Percentiles rank a stretch among this genome's conserved stretches.
These are phyloP conservation scores for Wickerhamomyces queroliae DNA, from an alignment of 805 yeast genomes.

Conservation along the genomic window DNA sequence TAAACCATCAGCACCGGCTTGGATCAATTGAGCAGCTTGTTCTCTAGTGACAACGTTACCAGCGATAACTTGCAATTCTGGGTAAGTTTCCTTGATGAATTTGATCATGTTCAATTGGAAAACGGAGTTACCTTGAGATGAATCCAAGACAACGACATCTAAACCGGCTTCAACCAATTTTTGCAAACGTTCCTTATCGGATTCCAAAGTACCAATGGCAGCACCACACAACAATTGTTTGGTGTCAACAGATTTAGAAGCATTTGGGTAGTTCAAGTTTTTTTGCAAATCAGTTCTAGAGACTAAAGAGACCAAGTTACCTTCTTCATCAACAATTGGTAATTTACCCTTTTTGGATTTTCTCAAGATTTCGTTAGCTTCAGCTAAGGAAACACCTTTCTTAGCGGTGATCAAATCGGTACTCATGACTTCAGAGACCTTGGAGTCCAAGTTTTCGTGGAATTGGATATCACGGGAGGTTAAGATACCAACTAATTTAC, in stretches of 20 bases:
- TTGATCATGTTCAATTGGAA: conserved; percentile 92
- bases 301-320: conserved; percentile 78
- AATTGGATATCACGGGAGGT: conserved; percentile 97
- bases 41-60: conserved; percentile 99
- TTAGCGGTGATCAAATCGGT: conserved; percentile 78
- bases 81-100: conserved; percentile 79
- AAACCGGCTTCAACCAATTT: conserved; percentile 92
- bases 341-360: conserved; percentile 95
- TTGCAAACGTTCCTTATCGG: conserved; percentile 79
- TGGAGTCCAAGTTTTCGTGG: conserved; percentile 62
- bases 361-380: conserved; percentile 89
- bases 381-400: conserved; percentile 72
- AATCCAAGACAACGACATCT: conserved; percentile 93
- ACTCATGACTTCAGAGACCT: conserved; percentile 83
- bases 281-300: conserved; percentile 97
- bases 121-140: conserved; percentile 95
- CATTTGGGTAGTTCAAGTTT: conserved; percentile 88
- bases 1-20: conserved; percentile 95
- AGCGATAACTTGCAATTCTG: conserved; percentile 84
- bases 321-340: conserved; percentile 78
- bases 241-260: conserved; percentile 87
- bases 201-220: conserved; percentile 90
- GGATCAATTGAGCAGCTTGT: conserved; percentile 93
- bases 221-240: conserved; percentile 99
- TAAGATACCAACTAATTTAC: conserved; percentile 89